phyloP scores from a whole-genome alignment of 2,329 filamentous ascomycete genomes.

The Tolypocladium cylindrosporum region DNA sequence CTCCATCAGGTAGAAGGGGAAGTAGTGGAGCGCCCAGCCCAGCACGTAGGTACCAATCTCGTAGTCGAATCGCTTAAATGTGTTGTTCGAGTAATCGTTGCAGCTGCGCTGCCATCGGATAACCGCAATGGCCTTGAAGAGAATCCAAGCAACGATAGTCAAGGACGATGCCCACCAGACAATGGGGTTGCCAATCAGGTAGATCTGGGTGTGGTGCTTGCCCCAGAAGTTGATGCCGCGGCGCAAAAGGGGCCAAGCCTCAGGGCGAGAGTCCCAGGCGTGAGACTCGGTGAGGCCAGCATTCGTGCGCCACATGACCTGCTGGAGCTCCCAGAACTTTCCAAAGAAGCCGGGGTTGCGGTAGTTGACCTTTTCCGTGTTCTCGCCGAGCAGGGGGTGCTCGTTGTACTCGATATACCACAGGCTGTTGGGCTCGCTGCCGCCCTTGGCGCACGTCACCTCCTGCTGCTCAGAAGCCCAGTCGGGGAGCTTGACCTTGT shows the following conservation, averaged over 20 bases:
- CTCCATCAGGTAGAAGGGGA: constrained; percentile 97
- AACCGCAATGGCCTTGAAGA: constrained; percentile 80
- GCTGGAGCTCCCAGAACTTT: constrained; percentile 95
- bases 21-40: constrained; percentile 96
- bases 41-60: constrained; percentile 85
- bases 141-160: constrained; percentile 64
- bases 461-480: constrained; percentile 99
- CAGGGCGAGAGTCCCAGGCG: constrained; percentile 92
- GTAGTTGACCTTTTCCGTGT: constrained; percentile 93
- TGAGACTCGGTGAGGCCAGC: constrained; percentile 93
- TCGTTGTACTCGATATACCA: constrained; percentile 94
- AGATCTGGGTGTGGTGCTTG: constrained; percentile 86
- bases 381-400: constrained; percentile 64
- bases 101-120: constrained; percentile 92
- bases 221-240: constrained; percentile 99
- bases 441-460: constrained; percentile 90
- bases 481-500: constrained; percentile 96
- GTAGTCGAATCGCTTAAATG: constrained; percentile 96
- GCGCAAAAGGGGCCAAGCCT: constrained; percentile 82
- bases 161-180: constrained; percentile 88
- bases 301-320: constrained; percentile 98
- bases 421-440: constrained; percentile 88
- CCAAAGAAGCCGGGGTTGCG: constrained; percentile 87
- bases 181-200: constrained; percentile 87
- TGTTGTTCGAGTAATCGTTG: constrained; percentile 70